phyloP scores from a whole-genome alignment of 495 filamentous ascomycete species.

The Amphirosellinia nigrospora region DNA sequence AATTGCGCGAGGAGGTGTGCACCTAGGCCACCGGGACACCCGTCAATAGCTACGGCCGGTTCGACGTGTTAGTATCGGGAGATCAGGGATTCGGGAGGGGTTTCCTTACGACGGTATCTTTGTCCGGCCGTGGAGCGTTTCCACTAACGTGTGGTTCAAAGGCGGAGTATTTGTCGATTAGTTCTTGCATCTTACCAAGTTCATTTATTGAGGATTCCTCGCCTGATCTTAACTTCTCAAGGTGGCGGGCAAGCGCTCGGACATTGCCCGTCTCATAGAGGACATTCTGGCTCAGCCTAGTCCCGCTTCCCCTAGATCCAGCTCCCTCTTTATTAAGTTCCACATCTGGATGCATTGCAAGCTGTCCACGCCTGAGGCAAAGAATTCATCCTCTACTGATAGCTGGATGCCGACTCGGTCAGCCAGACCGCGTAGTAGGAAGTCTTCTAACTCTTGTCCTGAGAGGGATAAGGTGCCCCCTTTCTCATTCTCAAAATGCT shows the following conservation, averaged over 20 bases:
- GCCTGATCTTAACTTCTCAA: constrained; percentile 30
- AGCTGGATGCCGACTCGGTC: constrained; percentile 23
- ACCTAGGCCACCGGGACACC: constrained; percentile 64
- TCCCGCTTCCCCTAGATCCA: constrained; percentile 43
- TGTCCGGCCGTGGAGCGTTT: constrained; percentile 5
- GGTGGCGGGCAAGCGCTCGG: constrained; percentile 10
- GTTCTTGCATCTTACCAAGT: constrained; percentile 45
- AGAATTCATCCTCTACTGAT: constrained; percentile 54
- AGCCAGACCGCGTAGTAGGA: constrained; percentile 46
- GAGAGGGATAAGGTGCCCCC: constrained; percentile 43
- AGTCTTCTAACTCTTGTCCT: constrained; percentile 41
- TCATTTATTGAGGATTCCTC: constrained; percentile 25
- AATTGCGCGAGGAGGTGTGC: constrained; percentile 56
- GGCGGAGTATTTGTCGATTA: constrained; percentile 57
- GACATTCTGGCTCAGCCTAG: constrained; percentile 9
- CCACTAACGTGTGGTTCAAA: constrained; percentile 47
- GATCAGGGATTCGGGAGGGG: background rate
- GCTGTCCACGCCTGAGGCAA: constrained; percentile 60
- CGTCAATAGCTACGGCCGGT: constrained; percentile 47
- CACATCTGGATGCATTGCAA: constrained; percentile 59
- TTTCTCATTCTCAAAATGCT: constrained; percentile 35
- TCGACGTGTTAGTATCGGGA: constrained; percentile 34
- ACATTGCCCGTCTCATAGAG: background rate
- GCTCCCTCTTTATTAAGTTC: constrained; percentile 47
- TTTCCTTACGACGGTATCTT: constrained; percentile 6